Evolutionary conservation across 495 filamentous ascomycete genomes (phyloP), one percentile per base, ranked within the genome.

Genomic region (Astrothelium subdiscretum): DNA sequence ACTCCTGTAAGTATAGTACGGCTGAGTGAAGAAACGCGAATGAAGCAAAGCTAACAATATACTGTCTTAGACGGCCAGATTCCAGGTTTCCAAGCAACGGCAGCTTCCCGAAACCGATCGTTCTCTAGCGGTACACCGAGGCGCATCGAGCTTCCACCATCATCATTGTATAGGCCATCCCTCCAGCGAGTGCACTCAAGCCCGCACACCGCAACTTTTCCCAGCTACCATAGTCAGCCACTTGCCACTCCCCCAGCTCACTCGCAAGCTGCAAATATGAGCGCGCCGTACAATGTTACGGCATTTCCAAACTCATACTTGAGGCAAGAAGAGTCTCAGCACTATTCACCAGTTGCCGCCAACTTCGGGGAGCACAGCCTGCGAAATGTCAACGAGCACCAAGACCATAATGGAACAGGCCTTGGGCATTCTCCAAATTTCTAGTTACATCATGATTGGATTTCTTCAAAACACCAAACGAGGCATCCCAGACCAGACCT

Each of bases 141-240:
- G 26, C 65, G 70, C 13, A 72, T 72, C 26, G 70, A 72, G 52
- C 52, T 72, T 29, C 48, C 48, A 54, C 48, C 48, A 29, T 54
- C 48, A 2, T 54, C 48, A 11, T 29, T 54, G 48, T 54, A 54
- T 24, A 54, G 48, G 24, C 48, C 48, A 20, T 54, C 48, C 3
- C 24, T 54, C 5, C 48, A 69, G 67, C 60, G 68, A 32, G 62
- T 54, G 31, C 31, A 62, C 32, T 65, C 60, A 18, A 67, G 61
- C 13, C 70, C 70, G 2, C 70, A 72, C 54, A 72, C 70, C 6
- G 69, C 70, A 4, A 71, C 68, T 8, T 72, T 68, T 54, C 69
- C 70, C 2, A 72, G 63, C 31, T 72, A 72, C 52, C 63, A 66
- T n/a, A 65, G 66, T 52, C 69, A 67, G 24, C 70, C 70, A 20